phyloP scores from a whole-genome alignment of 169 alveolate species.

The Eimeria necatrix region DNA sequence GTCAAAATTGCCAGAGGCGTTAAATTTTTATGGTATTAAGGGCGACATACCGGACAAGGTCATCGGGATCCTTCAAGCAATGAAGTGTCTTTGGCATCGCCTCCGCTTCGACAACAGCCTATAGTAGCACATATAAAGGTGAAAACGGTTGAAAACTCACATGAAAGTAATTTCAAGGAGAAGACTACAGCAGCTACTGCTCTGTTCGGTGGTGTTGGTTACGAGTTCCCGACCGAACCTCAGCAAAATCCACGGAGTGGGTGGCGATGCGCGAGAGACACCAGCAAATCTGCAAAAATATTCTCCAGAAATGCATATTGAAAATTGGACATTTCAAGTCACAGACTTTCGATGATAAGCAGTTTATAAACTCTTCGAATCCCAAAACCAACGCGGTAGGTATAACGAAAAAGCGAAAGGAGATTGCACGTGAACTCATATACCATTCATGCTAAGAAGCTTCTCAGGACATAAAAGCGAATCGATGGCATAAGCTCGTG shows the following conservation, averaged over 20 bases:
- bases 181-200: background rate
- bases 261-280: slow-evolving; percentile 96
- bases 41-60: slow-evolving; percentile 75
- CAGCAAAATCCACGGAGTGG: slow-evolving; percentile 97
- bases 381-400: no score
- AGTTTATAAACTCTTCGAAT: no score
- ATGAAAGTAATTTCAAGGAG: background rate
- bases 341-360: no score
- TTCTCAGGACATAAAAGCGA: no score
- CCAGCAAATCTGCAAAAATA: slow-evolving; percentile 89
- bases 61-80: slow-evolving; percentile 93
- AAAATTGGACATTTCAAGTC: no score
- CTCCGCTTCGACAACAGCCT: slow-evolving; percentile 94
- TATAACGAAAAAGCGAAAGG: no score
- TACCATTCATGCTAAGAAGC: no score
- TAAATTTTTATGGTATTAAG: no score
- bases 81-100: slow-evolving; percentile 95
- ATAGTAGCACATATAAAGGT: background rate
- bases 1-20: no score
- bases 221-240: slow-evolving; percentile 79
- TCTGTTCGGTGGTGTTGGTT: no score
- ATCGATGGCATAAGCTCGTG: background rate
- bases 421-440: no score
- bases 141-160: background rate
- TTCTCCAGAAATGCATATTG: no score